These are phyloP conservation scores for Myriosclerotinia duriaeana DNA, from an alignment of 2,329 filamentous ascomycete species.

Conservation along the genomic window DNA sequence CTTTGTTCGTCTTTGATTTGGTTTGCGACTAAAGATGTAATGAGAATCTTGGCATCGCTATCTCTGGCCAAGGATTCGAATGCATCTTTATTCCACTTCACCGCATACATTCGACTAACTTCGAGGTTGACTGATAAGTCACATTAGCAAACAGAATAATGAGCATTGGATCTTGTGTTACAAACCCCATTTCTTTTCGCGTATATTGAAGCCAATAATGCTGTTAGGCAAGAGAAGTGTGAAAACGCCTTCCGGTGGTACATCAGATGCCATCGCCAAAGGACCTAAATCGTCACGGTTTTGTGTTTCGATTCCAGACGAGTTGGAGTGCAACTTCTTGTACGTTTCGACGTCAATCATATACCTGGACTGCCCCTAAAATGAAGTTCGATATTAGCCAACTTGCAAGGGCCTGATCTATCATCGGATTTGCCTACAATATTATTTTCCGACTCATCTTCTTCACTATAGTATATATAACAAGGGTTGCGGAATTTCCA, in stretches of 20 bases:
- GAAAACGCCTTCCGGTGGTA: conserved; percentile 20
- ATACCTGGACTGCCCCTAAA: conserved; percentile 21
- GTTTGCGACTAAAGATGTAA: conserved; percentile 20
- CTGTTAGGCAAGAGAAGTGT: conserved; percentile 18
- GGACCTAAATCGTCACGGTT: conserved; percentile 21
- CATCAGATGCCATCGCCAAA: conserved; percentile 15
- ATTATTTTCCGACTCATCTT: conserved; percentile 4
- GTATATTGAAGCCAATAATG: conserved; percentile 20
- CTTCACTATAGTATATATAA: conserved; percentile 22
- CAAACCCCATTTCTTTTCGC: conserved; percentile 23
- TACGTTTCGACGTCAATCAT: conserved; percentile 23
- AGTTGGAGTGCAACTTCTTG: conserved; percentile 13
- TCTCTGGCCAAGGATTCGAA: conserved; percentile 17
- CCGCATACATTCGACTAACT: conserved; percentile 21
- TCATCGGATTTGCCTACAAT: background rate
- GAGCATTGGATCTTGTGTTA: background rate
- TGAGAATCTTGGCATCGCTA: conserved; percentile 16
- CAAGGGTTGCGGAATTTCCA: conserved; percentile 20
- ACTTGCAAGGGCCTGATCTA: background rate
- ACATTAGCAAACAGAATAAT: conserved; percentile 1
- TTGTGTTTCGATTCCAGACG: background rate
- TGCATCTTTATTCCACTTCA: conserved; percentile 22
- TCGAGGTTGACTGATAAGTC: conserved; percentile 10
- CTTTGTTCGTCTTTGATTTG: conserved; percentile 19
- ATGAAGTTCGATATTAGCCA: background rate